Percentiles rank a stretch among this genome's conserved stretches.
phyloP scores from a whole-genome alignment of 768 basidiomycete species.

The Tephrocybe sp. region DNA sequence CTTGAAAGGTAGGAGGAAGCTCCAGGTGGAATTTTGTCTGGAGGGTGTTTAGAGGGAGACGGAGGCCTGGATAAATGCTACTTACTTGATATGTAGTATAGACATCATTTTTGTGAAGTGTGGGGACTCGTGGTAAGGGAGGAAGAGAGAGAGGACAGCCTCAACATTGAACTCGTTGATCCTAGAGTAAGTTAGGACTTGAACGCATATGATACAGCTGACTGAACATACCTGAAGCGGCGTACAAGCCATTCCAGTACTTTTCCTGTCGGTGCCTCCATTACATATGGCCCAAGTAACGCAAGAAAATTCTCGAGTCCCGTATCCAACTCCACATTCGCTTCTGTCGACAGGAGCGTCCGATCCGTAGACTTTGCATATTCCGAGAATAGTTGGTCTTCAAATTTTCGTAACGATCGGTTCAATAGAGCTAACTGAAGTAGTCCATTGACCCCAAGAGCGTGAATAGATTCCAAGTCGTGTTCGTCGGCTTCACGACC shows the following conservation, averaged over 20 bases:
- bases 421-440: constrained; percentile 67
- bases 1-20: constrained; percentile 75
- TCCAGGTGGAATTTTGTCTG: constrained; percentile 64
- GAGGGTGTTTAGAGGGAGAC: not conserved
- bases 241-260: constrained; percentile 94
- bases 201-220: not conserved
- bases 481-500: constrained; percentile 79
- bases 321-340: constrained; percentile 61
- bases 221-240: constrained; percentile 72
- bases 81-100: constrained; percentile 77
- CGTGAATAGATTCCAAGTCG: constrained; percentile 85
- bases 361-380: constrained; percentile 74
- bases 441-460: constrained; percentile 78
- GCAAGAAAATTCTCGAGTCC: constrained; percentile 63
- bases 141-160: constrained; percentile 73
- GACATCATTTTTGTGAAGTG: constrained; percentile 94
- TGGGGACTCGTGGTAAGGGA: constrained; percentile 93
- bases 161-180: constrained; percentile 93
- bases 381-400: constrained; percentile 79
- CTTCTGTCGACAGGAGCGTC: constrained; percentile 67
- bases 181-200: constrained; percentile 44
- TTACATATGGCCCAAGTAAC: constrained; percentile 76
- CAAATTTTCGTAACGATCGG: constrained; percentile 56
- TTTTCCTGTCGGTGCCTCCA: constrained; percentile 79
- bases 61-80: constrained; percentile 7